Conservation (phyloP, 441 rosid genomes). For the Dalechampia spathulata region DNA sequence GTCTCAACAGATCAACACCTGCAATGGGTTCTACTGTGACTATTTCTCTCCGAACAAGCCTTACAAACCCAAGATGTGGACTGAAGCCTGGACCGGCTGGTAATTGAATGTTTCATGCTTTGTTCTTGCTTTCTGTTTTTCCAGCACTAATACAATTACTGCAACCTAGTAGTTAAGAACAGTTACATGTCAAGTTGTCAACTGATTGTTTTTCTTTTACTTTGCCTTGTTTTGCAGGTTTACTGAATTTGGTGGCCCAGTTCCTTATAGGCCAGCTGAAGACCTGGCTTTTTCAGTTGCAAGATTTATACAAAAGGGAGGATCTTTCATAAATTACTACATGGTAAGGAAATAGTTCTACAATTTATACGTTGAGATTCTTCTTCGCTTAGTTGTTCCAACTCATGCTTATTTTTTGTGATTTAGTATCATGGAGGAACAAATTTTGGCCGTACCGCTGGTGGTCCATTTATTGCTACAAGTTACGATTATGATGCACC, state of each 20-base stretch:
- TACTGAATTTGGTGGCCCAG: conserved; percentile 92
- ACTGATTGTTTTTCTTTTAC: conserved; percentile 10
- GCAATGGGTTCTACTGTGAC: conserved; percentile 97
- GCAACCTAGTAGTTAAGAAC: conserved; percentile 5
- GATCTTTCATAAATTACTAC: conserved; percentile 84
- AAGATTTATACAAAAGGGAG: conserved; percentile 91
- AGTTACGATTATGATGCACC: conserved; percentile 99
- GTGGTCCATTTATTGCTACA: conserved; percentile 97
- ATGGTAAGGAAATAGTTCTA: conserved; percentile 48
- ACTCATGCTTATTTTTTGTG: conserved; percentile 14
- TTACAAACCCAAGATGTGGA: conserved; percentile 98
- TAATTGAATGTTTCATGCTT: conserved; percentile 22
- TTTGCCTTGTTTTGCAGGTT: conserved; percentile 40
- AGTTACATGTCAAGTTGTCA: conserved; percentile 1
- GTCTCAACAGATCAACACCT: conserved; percentile 64
- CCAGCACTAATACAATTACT: not conserved
- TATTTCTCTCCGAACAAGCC: conserved; percentile 91
- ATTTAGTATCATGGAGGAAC: conserved; percentile 97
- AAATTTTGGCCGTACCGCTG: conserved; percentile 96
- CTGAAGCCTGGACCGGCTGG: conserved; percentile 99
- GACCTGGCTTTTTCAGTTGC: conserved; percentile 96
- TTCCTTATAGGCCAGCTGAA: conserved; percentile 93
- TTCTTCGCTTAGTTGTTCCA: conserved; percentile 4
- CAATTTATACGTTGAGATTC: conserved; percentile 6
- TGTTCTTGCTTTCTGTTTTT: not conserved